A percentile compares a stretch with the other conserved stretches of the same genome.
Evolutionary conservation across 108 stramenopile genomes (phyloP).

Genomic region (Cyclotella distinguenda): DNA sequence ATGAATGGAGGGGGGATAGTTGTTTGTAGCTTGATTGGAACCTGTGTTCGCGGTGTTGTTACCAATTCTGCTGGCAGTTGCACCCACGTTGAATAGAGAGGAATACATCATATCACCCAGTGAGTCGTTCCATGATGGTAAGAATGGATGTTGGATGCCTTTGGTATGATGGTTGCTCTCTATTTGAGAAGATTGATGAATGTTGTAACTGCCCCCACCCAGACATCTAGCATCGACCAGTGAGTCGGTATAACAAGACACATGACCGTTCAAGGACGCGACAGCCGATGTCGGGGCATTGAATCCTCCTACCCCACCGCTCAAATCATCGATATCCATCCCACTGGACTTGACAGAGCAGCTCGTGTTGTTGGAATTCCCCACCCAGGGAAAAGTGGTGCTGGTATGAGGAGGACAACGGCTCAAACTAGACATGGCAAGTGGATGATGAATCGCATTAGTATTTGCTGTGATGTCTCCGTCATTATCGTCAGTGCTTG

Average conservation of each 20-base stretch:
- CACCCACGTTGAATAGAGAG: background rate
- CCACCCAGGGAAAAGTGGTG: background rate
- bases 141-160: background rate
- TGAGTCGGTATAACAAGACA: no score
- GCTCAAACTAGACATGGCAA: conserved; percentile 33
- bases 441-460: conserved; percentile 9
- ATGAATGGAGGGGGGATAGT: background rate
- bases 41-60: conserved; percentile 2
- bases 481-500: background rate
- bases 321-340: background rate
- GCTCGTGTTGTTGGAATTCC: background rate
- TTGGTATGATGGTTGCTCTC: background rate
- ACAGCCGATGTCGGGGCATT: no score
- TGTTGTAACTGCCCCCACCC: background rate
- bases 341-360: conserved; percentile 1
- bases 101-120: conserved; percentile 3
- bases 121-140: conserved; percentile 10
- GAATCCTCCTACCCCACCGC: background rate
- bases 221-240: background rate
- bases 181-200: background rate
- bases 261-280: no score
- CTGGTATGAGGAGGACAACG: conserved; percentile 24
- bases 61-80: no score
- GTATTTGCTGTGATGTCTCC: conserved; percentile 1
- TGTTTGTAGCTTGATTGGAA: background rate